Evolutionary conservation across 108 stramenopile species (phyloP).

Genomic region (Parietichytrium sp.): DNA sequence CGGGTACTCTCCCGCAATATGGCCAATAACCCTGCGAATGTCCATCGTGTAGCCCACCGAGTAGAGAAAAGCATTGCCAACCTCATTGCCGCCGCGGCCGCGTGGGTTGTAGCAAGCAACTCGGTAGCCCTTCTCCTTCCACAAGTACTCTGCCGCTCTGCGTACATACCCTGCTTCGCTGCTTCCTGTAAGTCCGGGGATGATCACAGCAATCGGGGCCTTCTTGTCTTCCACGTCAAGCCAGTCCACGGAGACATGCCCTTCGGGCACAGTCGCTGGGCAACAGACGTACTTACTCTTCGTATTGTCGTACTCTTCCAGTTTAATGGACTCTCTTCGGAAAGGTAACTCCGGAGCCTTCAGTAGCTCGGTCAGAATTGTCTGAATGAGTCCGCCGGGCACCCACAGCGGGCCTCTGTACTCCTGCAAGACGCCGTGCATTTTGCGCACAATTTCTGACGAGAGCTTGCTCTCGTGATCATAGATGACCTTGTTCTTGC

Average conservation of each 20-base stretch:
- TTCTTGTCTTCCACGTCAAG: neutral
- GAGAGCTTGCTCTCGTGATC: neutral
- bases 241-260: constrained; percentile 8
- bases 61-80: neutral
- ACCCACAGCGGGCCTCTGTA: neutral
- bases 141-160: neutral
- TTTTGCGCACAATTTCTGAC: neutral
- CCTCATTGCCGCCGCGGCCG: constrained; percentile 1
- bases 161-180: constrained; percentile 7
- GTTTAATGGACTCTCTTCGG: neutral
- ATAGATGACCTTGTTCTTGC: neutral
- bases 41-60: neutral
- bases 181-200: constrained; percentile 8
- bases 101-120: constrained; percentile 38
- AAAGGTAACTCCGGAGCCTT: neutral
- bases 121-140: neutral
- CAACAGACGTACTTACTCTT: neutral
- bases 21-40: neutral
- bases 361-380: constrained; percentile 3
- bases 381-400: constrained; percentile 24
- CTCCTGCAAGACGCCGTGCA: neutral
- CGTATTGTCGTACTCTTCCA: neutral
- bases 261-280: neutral
- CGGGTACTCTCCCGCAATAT: neutral
- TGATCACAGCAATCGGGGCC: neutral